Conservation (phyloP, 495 filamentous ascomycete genomes). For the Aspergillus indologenus region DNA sequence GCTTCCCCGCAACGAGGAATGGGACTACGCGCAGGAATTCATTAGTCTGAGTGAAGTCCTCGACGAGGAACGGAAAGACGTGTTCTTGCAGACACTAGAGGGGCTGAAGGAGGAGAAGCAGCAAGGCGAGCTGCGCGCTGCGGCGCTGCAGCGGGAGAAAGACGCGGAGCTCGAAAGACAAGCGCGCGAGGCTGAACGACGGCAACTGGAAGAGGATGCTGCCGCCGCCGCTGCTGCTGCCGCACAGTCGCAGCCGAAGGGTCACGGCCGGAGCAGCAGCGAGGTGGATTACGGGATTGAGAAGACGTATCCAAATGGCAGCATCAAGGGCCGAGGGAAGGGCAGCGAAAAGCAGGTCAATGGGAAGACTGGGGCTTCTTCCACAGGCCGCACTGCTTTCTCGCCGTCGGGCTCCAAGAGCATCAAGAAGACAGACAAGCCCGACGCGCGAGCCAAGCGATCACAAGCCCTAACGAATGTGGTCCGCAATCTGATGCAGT, state of each 20-base stretch:
- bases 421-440: constrained; percentile 40
- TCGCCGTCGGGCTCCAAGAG: constrained; percentile 37
- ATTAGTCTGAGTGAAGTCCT: constrained; percentile 78
- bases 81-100: constrained; percentile 69
- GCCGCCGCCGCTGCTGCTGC: constrained; percentile 10
- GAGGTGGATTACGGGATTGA: constrained; percentile 57
- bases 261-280: constrained; percentile 48
- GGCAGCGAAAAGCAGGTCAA: constrained; percentile 29
- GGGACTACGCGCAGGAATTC: constrained; percentile 91
- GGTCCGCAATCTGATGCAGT: constrained; percentile 59
- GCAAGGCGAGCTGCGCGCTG: constrained; percentile 66
- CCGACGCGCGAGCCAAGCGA: constrained; percentile 30
- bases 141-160: constrained; percentile 55
- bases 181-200: constrained; percentile 54
- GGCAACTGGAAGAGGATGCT: constrained; percentile 55
- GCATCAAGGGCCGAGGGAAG: constrained; percentile 34
- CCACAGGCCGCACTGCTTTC: constrained; percentile 30
- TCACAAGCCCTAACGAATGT: constrained; percentile 40
- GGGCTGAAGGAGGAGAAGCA: constrained; percentile 64
- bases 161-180: constrained; percentile 59
- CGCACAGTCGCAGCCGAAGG: constrained; percentile 41
- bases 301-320: constrained; percentile 35
- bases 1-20: constrained; percentile 83
- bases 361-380: constrained; percentile 22
- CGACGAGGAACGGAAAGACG: constrained; percentile 87